Base-by-base conservation (phyloP, 2,329 filamentous ascomycete genomes). In the Camillea tinctor region DNA sequence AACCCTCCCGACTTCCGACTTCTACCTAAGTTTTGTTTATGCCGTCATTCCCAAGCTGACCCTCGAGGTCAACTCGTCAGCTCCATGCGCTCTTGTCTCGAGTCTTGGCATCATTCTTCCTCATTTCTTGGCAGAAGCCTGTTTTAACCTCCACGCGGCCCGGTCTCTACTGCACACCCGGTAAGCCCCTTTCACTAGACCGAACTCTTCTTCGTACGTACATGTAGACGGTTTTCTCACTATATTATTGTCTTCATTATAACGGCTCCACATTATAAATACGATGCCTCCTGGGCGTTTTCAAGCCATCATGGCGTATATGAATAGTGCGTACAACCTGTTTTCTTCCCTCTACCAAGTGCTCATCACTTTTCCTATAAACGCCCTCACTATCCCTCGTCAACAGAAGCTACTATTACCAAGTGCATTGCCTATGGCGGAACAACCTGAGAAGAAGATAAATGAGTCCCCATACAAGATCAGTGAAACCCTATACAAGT, bases 401-500 rank as follows among this genome's bases (percentile, higher is more conserved):
- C 68, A 71, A 26, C 60, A 54, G 19, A 57, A 58, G 20, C 17
- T 54, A 54, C 20, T n/a, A 54, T 19, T 5, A n/a, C 64, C 17
- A 48, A 60, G 30, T 53, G 51, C 26, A 20, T 56, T 40, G 49
- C 53, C 52, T 36, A 50, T 53, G 56, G 54, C 61, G 52, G 53
- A 21, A 19, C 57, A 57, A 57, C 50, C 60, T 20, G 50, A 54
- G 2, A 30, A 56, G 13, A 30, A 40, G 55, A 49, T 59, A 20
- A 49, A 58, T 8, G 61, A 61, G 17, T 65, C 69, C 17, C 55
- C 52, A 4, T 63, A 57, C 23, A 78, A 77, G 65, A 71, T 84
- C 36, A 75, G 78, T 7, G 76, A 81, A 19, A 74, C 75, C 13
- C 72, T 88, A 8, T 76, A 80, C 61, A 72, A 79, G 22, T 73